Base-by-base conservation (phyloP, 2,329 filamentous ascomycete species). In the Hymenoscyphus scutula region DNA sequence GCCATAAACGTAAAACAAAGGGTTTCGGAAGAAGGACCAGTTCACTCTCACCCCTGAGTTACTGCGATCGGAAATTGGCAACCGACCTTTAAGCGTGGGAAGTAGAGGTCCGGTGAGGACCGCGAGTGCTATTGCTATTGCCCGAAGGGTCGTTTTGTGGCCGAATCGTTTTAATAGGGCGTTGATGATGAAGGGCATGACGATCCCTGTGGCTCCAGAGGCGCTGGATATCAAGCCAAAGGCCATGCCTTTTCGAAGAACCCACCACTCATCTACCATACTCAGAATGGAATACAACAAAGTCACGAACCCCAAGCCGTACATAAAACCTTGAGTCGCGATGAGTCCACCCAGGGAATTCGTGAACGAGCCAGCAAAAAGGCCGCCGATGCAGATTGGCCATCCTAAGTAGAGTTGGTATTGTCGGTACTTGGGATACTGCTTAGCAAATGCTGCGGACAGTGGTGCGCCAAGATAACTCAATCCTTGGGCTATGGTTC, bases 231-330 rank as follows among this genome's bases (percentile, higher is more conserved):
- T 84, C 58, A 87, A 79, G 15, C 87, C 87, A 68, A 84, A 85
- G 1, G 85, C 85, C 37, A 88, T 74, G 0, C 84, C 84, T 58
- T 84, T 84, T 53, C 80, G 79, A 51, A 76, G 77, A 25, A 84
- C 77, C 70, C 87, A 88, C 84, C 84, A 88, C 71, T 87, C 82
- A 64, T 87, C 82, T 66, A 88, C 76, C 73, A 85, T 86, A 37
- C 82, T 67, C 32, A 86, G 79, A 67, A 81, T 82, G 0, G 85
- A 84, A 29, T 79, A 80, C 70, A 85, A 86, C 6, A 80, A 76
- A 53, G 86, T 76, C 17, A 79, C 76, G 19, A 84, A 84, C 23
- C 85, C 85, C 11, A 87, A 68, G 38, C 80, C 85, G 69, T 86
- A 89, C 30, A 88, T 72, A 11, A 88, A 72, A 1, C 87, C 87